These are phyloP conservation scores for Warburgia ugandensis DNA, from an alignment of 164 flowering plant genomes.

Conservation along the genomic window DNA sequence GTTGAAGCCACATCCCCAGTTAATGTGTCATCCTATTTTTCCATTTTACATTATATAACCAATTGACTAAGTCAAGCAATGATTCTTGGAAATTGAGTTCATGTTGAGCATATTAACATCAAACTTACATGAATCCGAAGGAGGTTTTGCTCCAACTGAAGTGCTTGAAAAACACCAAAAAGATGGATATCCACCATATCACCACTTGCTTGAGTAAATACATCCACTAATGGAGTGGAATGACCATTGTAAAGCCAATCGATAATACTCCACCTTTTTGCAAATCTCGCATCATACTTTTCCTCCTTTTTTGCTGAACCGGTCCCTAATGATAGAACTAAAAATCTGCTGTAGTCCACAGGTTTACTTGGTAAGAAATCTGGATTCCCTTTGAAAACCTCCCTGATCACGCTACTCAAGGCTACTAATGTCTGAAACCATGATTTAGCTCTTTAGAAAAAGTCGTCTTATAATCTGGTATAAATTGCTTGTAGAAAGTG, in stretches of 20 bases:
- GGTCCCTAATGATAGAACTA: slow-evolving; percentile 32
- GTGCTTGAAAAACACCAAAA: slow-evolving; percentile 21
- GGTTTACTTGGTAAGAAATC: slow-evolving; percentile 19
- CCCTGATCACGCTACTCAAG: slow-evolving; percentile 20
- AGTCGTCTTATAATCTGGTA: too few relatives aligned
- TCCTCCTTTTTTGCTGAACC: slow-evolving; percentile 16
- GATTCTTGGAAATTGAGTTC: too few relatives aligned
- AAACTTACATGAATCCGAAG: slow-evolving; percentile 32
- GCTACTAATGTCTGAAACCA: slow-evolving; percentile 23
- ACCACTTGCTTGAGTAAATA: slow-evolving; percentile 25
- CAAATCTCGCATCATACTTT: slow-evolving; percentile 16
- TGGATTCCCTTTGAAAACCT: slow-evolving; percentile 11
- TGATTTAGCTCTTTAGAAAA: too few relatives aligned
- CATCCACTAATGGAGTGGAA: slow-evolving; percentile 23
- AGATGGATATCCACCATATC: slow-evolving; percentile 29
- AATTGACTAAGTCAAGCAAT: too few relatives aligned
- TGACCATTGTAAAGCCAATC: slow-evolving; percentile 21
- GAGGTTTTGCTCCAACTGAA: slow-evolving; percentile 18
- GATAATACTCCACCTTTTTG: slow-evolving; percentile 29
- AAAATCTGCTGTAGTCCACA: slow-evolving; percentile 16
- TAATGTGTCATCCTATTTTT: slow-evolving; percentile 13
- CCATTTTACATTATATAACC: too few relatives aligned
- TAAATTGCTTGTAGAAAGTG: too few relatives aligned
- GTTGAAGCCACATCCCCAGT: slow-evolving; percentile 4
- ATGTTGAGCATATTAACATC: too few relatives aligned